phyloP scores from a whole-genome alignment of 148 eudicot genomes.

The Dianthus caryophyllus region DNA sequence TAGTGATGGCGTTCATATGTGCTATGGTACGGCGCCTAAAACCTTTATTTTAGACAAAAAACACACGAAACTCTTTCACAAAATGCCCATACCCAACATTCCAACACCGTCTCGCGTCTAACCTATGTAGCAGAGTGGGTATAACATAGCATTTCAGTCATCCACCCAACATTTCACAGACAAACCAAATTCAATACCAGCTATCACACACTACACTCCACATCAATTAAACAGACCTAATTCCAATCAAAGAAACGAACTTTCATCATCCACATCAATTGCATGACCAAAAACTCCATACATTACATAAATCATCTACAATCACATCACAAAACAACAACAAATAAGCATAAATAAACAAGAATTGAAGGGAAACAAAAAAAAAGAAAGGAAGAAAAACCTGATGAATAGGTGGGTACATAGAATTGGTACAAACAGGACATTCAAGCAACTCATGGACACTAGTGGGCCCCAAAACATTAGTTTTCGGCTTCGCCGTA shows the following conservation, averaged over 20 bases:
- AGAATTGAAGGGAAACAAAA: not conserved
- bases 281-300: not conserved
- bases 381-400: constrained; percentile 24
- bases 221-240: not conserved
- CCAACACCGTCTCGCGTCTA: too few relatives aligned
- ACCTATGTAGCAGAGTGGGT: too few relatives aligned
- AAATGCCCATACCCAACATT: too few relatives aligned
- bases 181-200: not conserved
- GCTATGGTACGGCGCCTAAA: too few relatives aligned
- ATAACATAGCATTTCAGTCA: too few relatives aligned
- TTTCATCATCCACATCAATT: constrained; percentile 8
- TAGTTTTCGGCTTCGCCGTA: constrained; percentile 45
- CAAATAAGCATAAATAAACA: not conserved
- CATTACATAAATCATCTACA: not conserved
- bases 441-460: constrained; percentile 96
- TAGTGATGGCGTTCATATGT: not conserved
- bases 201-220: not conserved
- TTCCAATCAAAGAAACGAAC: constrained; percentile 15
- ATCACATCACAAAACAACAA: not conserved
- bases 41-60: too few relatives aligned
- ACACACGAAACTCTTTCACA: too few relatives aligned
- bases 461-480: constrained; percentile 39
- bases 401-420: constrained; percentile 98
- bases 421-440: constrained; percentile 92
- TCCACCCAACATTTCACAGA: not conserved